Evolutionary conservation across 441 rosid genomes (phyloP).

Genomic region (Populus hybrid): DNA sequence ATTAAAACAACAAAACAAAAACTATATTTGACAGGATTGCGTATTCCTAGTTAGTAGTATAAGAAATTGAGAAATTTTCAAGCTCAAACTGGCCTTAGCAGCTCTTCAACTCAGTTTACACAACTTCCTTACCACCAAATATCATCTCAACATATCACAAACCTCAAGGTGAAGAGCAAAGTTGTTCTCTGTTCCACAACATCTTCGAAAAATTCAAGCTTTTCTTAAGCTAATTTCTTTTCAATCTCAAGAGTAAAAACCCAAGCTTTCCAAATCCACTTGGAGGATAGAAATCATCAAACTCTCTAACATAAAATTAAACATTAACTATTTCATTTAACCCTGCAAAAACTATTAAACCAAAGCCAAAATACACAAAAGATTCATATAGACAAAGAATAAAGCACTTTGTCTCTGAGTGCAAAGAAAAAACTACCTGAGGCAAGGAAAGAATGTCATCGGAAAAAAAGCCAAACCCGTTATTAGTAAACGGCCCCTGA

Average conservation of each 20-base stretch:
- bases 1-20: neutral
- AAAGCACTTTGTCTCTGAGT: neutral
- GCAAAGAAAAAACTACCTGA: constrained; percentile 37
- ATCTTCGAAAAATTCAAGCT: neutral
- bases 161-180: neutral
- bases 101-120: neutral
- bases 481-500: constrained; percentile 24
- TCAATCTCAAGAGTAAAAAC: neutral
- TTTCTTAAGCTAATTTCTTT: neutral
- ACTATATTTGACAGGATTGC: neutral
- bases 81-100: neutral
- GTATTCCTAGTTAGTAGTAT: neutral
- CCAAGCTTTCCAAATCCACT: neutral
- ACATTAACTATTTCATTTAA: neutral
- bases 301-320: neutral
- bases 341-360: neutral
- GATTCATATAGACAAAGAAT: neutral
- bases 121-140: neutral
- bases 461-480: constrained; percentile 41
- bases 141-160: neutral
- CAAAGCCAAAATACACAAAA: neutral
- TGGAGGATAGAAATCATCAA: neutral
- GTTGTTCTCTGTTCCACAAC: neutral
- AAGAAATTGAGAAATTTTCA: neutral
- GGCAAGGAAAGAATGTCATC: constrained; percentile 43